A percentile compares a stretch with the other conserved stretches of the same genome.
Evolutionary conservation across 1,139 yeast species (phyloP).

Genomic region (Spathaspora sp.): DNA sequence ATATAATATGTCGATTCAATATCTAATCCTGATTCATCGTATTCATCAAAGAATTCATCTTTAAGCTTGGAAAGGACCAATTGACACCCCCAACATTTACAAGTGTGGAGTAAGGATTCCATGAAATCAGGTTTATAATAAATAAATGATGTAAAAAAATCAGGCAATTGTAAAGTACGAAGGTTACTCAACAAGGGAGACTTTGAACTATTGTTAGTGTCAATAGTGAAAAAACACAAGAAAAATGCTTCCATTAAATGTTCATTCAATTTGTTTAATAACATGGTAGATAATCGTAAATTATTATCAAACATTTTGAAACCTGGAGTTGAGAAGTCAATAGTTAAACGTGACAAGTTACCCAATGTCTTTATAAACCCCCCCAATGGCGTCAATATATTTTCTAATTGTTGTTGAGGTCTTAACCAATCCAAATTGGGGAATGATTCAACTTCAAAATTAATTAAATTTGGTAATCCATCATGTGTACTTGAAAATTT

Average conservation of each 20-base stretch:
- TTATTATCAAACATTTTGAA: conserved; percentile 40
- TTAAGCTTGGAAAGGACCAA: conserved; percentile 25
- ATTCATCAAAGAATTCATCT: conserved; percentile 21
- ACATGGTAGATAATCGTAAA: conserved; percentile 29
- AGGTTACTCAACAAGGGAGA: conserved; percentile 18
- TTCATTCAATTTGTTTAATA: conserved; percentile 35
- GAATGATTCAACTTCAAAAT: conserved; percentile 33
- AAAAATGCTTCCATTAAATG: conserved; percentile 39
- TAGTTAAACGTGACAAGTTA: conserved; percentile 23
- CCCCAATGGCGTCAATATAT: conserved; percentile 34
- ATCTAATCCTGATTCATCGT: conserved; percentile 17
- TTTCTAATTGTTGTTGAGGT: conserved; percentile 37
- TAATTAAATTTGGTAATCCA: conserved; percentile 33
- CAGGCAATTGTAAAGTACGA: conserved; percentile 33
- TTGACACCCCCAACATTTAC: conserved; percentile 40
- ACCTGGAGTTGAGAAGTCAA: conserved; percentile 40
- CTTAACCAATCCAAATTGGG: conserved; percentile 42
- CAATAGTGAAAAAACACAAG: conserved; percentile 22
- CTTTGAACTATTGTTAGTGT: conserved; percentile 9
- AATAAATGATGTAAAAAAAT: conserved; percentile 39
- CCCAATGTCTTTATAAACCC: conserved; percentile 26
- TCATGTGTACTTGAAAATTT: conserved; percentile 19
- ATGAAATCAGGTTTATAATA: conserved; percentile 41
- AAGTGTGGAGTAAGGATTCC: conserved; percentile 37
- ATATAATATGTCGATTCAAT: conserved; percentile 32